phyloP scores from a whole-genome alignment of 2,329 filamentous ascomycete species.

The Neonectria magnoliae region DNA sequence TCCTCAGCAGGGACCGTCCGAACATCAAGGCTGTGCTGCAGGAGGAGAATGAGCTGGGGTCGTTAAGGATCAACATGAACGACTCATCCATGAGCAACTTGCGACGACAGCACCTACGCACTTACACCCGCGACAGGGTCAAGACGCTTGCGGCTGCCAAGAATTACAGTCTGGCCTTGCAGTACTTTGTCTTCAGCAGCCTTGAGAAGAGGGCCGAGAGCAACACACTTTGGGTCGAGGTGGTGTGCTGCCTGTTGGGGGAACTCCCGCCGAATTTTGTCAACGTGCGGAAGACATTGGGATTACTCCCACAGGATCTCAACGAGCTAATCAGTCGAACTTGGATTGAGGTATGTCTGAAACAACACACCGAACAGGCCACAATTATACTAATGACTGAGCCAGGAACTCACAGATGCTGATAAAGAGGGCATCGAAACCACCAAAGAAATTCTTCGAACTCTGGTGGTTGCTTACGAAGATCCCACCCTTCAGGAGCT shows the following conservation, averaged over 20 bases:
- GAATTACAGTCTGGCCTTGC: conserved; percentile 10
- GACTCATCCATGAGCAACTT: conserved; percentile 17
- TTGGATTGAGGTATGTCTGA: conserved; percentile 18
- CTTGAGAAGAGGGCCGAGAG: conserved; percentile 20
- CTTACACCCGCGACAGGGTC: conserved; percentile 12
- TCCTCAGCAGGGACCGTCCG: conserved; percentile 47
- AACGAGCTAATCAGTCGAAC: conserved; percentile 11
- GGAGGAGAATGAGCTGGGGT: background rate
- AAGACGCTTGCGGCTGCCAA: conserved; percentile 7
- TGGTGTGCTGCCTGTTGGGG: conserved; percentile 13
- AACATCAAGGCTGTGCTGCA: conserved; percentile 17
- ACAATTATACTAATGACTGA: background rate
- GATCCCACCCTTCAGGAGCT: conserved; percentile 23
- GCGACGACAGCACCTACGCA: conserved; percentile 12
- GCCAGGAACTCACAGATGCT: conserved; percentile 12
- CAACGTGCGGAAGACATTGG: conserved; percentile 11
- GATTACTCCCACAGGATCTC: conserved; percentile 18
- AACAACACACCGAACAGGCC: background rate
- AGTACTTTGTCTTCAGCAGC: conserved; percentile 18
- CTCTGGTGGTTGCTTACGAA: conserved; percentile 20
- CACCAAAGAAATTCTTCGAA: conserved; percentile 27
- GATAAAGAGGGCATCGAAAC: conserved; percentile 18
- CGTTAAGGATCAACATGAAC: conserved; percentile 21
- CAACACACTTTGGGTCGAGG: conserved; percentile 20
- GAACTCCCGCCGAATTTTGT: conserved; percentile 16